Percentiles rank a stretch among this genome's conserved stretches.
Conservation (phyloP, 106 monocot species). For the Phalaenopsis equestris region DNA sequence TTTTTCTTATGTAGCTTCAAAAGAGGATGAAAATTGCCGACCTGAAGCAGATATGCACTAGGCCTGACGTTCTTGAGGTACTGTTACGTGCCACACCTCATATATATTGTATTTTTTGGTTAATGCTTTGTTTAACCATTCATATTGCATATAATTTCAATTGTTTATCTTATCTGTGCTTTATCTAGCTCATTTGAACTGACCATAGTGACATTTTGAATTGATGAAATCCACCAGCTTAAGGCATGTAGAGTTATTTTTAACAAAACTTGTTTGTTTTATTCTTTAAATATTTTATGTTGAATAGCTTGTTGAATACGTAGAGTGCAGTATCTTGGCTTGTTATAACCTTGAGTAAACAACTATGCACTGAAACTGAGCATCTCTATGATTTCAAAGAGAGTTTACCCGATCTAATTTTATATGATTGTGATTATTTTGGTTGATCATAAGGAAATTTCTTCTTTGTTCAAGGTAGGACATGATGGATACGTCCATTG, state of each 20-base stretch:
- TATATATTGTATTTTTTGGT: not conserved
- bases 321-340: not conserved
- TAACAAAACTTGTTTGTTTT: not conserved
- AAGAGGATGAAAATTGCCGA: conserved; percentile 99
- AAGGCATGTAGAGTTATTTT: not conserved
- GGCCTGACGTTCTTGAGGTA: conserved; percentile 99
- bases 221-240: not conserved
- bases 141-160: not conserved
- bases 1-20: conserved; percentile 49
- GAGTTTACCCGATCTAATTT: too few relatives aligned
- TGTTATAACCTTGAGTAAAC: not conserved
- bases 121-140: not conserved
- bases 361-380: not conserved
- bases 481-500: not conserved
- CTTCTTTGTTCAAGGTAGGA: too few relatives aligned
- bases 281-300: not conserved
- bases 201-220: not conserved
- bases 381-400: not conserved
- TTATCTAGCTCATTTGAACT: not conserved
- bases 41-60: conserved; percentile 82
- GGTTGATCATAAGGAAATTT: not conserved
- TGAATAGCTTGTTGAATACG: not conserved
- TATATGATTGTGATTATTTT: not conserved
- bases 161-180: not conserved
- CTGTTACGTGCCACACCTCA: not conserved